Evolutionary conservation across 2,329 filamentous ascomycete species (phyloP).

Genomic region (Fusarium brachygibbosum): DNA sequence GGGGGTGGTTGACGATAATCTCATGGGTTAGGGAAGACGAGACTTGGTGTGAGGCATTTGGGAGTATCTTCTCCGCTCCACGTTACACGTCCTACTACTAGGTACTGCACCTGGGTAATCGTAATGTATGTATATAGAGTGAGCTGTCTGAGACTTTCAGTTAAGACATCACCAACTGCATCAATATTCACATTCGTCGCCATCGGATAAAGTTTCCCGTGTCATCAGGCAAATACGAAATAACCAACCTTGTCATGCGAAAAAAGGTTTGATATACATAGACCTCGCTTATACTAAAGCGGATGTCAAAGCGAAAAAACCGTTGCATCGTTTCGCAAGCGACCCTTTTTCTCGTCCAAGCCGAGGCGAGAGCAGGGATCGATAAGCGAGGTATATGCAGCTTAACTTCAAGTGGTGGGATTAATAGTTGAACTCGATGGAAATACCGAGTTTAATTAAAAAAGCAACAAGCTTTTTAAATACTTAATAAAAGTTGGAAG

Average conservation of each 20-base stretch:
- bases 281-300: conserved; percentile 22
- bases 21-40: background rate
- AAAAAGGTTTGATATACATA: conserved; percentile 4
- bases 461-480: no score
- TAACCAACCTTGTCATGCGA: conserved; percentile 15
- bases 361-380: conserved; percentile 4
- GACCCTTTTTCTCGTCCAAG: conserved; percentile 31
- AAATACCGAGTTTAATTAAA: no score
- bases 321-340: conserved; percentile 48
- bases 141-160: background rate
- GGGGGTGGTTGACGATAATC: conserved; percentile 14
- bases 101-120: background rate
- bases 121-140: background rate
- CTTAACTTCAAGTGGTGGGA: background rate
- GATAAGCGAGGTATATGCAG: conserved; percentile 33
- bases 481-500: background rate
- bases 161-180: background rate
- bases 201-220: conserved; percentile 5
- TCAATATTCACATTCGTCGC: background rate
- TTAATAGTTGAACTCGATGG: background rate
- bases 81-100: no score
- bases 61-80: background rate
- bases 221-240: conserved; percentile 17
- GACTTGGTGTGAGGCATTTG: conserved; percentile 34
- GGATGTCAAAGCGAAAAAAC: conserved; percentile 36